Base-by-base conservation (phyloP, 331 rosid species). In the Quercus lobata region DNA sequence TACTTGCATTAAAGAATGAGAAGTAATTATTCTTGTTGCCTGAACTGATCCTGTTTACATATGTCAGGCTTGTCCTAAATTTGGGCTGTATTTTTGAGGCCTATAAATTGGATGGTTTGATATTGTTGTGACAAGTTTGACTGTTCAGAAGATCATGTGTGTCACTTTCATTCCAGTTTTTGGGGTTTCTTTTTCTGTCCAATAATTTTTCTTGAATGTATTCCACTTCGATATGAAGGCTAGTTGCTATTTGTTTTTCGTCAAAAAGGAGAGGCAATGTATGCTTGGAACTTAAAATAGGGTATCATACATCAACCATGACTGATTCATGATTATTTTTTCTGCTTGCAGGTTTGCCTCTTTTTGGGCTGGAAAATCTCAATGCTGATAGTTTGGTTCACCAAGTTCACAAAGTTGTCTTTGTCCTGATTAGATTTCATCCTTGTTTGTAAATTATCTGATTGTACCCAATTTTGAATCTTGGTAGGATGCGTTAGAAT, bases 381-480 rank as follows among this genome's bases (percentile, higher is more conserved):
- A 58, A 15, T 17, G 56, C 57, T 7, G 8, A 62, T 25, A 60
- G 41, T 35, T 66, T 57, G 71, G 14, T 62, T 58, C 34, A 18
- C 54, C 72, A 55, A 19, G 70, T 65, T 41, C 18, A 57, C 70
- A 19, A 2, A 25, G 49, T 30, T 3, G 27, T 21, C 60, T 15
- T 29, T 53, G 18, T 25, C 27, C 74, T 3, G 3, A 46, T 65
- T 22, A 27, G 69, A 32, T 65, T 72, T 79, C 30, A 60, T 77
- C 72, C 83, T 41, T 75, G 77, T 69, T 25, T 90, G 90, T 92
- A 91, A 74, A 89, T 90, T 85, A 54, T 70, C 69, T 86, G 86
- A 75, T 79, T 76, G 57, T 74, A 22, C 74, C 56, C 63, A 58
- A 22, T 78, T 76, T 72, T 82, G 81, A 68, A 71, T 63, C 35